phyloP scores from a whole-genome alignment of 768 basidiomycete genomes.

The Multifurca ochricompacta region DNA sequence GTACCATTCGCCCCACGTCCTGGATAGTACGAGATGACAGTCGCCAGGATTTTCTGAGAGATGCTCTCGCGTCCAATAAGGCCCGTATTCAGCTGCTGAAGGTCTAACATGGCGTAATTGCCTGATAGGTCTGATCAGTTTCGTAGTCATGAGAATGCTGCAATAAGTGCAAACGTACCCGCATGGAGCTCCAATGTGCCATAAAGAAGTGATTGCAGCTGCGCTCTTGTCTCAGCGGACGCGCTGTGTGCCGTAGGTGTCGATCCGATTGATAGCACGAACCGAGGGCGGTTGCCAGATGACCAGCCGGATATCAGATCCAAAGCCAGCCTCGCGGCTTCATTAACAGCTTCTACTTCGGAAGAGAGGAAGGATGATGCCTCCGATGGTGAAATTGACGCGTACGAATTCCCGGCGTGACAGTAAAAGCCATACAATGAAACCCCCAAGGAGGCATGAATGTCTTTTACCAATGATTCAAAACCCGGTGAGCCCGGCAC shows the following conservation, averaged over 20 bases:
- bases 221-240: conserved; percentile 39
- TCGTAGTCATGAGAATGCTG: neutral
- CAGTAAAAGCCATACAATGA: conserved; percentile 79
- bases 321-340: conserved; percentile 50
- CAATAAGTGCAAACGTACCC: conserved; percentile 31
- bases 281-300: conserved; percentile 38
- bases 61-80: conserved; percentile 50
- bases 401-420: conserved; percentile 73
- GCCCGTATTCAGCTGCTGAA: conserved; percentile 74
- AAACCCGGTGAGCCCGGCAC: conserved; percentile 46
- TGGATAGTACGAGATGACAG: conserved; percentile 75
- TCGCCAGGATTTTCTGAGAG: conserved; percentile 61
- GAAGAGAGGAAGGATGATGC: conserved; percentile 58
- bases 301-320: conserved; percentile 36
- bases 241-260: conserved; percentile 84
- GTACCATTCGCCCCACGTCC: conserved; percentile 49
- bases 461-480: conserved; percentile 41
- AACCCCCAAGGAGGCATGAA: conserved; percentile 47
- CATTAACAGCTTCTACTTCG: conserved; percentile 66
- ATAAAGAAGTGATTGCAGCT: conserved; percentile 41
- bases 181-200: conserved; percentile 72
- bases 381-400: conserved; percentile 57
- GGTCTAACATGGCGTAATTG: conserved; percentile 77
- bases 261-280: conserved; percentile 76
- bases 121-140: conserved; percentile 32